Evolutionary conservation across 1,139 yeast genomes (phyloP).

Genomic region (Yamadazyma sp.): DNA sequence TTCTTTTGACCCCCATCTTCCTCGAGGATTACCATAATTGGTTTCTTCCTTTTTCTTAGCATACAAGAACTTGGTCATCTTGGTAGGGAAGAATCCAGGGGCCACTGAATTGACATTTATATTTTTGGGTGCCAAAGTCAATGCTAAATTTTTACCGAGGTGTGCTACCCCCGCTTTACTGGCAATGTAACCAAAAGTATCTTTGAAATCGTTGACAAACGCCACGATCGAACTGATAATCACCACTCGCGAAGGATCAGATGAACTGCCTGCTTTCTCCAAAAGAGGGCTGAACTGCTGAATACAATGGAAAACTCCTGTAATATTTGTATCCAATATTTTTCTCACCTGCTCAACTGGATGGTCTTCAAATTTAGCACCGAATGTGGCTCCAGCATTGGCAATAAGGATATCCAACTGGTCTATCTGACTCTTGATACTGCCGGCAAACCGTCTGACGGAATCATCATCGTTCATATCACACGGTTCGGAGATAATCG

Average conservation of each 20-base stretch:
- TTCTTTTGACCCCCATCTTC: constrained; percentile 59
- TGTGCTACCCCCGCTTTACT: constrained; percentile 78
- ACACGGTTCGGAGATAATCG: constrained; percentile 56
- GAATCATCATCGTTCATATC: constrained; percentile 57
- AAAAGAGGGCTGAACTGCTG: constrained; percentile 61
- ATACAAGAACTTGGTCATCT: constrained; percentile 69
- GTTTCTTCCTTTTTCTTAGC: constrained; percentile 51
- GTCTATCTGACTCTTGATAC: constrained; percentile 37
- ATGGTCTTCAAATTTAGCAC: constrained; percentile 60
- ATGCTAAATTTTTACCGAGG: constrained; percentile 60
- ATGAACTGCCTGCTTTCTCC: constrained; percentile 49
- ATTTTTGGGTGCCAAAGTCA: constrained; percentile 60
- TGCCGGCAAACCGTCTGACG: constrained; percentile 42
- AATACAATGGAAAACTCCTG: constrained; percentile 66
- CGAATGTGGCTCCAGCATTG: constrained; percentile 85
- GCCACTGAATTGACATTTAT: constrained; percentile 68
- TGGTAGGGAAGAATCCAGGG: constrained; percentile 77
- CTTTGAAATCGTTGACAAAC: constrained; percentile 44
- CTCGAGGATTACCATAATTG: constrained; percentile 55
- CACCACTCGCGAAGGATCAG: constrained; percentile 64
- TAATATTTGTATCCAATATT: constrained; percentile 55
- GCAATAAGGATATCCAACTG: constrained; percentile 65
- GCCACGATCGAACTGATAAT: constrained; percentile 64
- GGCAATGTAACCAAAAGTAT: constrained; percentile 68
- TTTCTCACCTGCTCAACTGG: constrained; percentile 36